Evolutionary conservation across 371 early-diverging fungal species (phyloP).

Genomic region (Entomophthora muscae): DNA sequence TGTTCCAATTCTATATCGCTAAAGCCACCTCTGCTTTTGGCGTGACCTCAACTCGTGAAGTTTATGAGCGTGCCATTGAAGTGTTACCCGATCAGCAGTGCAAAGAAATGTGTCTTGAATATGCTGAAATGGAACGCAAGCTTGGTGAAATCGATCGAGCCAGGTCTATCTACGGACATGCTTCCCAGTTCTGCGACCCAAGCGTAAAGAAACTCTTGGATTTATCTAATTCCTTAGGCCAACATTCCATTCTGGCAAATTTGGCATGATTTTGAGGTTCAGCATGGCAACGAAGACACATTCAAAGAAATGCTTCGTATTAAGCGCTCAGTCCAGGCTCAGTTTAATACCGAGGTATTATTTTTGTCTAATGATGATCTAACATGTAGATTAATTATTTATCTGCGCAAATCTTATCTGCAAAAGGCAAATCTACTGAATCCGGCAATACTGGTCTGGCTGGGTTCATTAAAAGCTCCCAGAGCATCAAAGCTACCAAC

Average conservation of each 20-base stretch:
- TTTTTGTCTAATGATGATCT: conserved; percentile 7
- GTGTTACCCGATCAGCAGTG: conserved; percentile 69
- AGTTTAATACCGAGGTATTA: conserved; percentile 52
- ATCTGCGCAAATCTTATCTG: background rate
- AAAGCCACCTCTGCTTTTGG: conserved; percentile 79
- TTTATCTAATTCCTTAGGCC: conserved; percentile 19
- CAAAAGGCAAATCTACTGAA: background rate
- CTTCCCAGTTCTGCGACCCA: conserved; percentile 79
- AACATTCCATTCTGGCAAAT: conserved; percentile 60
- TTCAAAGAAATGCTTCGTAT: conserved; percentile 95
- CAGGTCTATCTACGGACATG: conserved; percentile 77
- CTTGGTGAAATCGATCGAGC: conserved; percentile 93
- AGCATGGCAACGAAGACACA: conserved; percentile 93
- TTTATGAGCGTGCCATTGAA: conserved; percentile 82
- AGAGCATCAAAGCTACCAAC: background rate
- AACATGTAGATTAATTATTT: background rate
- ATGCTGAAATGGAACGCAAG: conserved; percentile 70
- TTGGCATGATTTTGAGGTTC: conserved; percentile 95
- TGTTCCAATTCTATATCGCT: conserved; percentile 80
- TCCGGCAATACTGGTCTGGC: background rate
- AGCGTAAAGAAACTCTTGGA: conserved; percentile 21
- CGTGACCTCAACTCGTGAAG: conserved; percentile 65
- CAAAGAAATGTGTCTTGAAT: conserved; percentile 59
- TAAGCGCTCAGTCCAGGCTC: conserved; percentile 73
- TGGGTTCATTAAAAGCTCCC: background rate